Evolutionary conservation across 176 grass and related monocot species (phyloP), one percentile per base, ranked within the genome.

Genomic region (Ensete ventricosum): DNA sequence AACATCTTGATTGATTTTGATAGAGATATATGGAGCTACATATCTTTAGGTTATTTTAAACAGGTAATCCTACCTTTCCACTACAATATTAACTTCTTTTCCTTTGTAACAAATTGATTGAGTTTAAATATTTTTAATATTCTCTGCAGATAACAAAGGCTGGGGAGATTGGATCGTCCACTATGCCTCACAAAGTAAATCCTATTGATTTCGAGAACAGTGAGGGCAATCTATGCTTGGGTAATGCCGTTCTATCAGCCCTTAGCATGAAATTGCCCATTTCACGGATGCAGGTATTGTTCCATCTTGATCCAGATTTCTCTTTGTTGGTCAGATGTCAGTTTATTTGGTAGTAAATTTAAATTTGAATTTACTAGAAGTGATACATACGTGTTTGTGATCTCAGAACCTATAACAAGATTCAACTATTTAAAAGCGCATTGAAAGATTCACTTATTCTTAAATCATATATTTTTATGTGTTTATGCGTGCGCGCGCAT

Each of bases 171-270:
- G 96, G 96, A 83, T 94, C 90, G 34, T 99, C 96, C 64, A 99
- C 91, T 14, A 99, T 99, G 96, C 96, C 91, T 81, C 95, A 98
- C 79, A 98, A 98, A 89, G 85, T 99, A 67, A 98, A 98, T 80
- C 90, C 95, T 52, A 99, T 99, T 20, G 85, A 99, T 91, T 99
- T 99, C 84, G 96, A 99, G 87, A 99, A 99, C 52, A 99, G 96
- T 25, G 95, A 98, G 50, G 95, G 95, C 34, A 98, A 98, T 83
- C 63, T 91, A 21, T 74, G n/a, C 77, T 51, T 79, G 29, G 91
- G 83, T 1, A 98, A 91, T 91, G 81, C 77, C 53, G 52, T 72
- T 55, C 84, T 94, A 71, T 87, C 78, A 77, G 77, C 78, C 80
- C 75, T 94, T 73, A 98, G 95, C 82, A 93, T 91, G 83, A 98